Evolutionary conservation across 768 basidiomycete species (phyloP).

Genomic region (Fomitopsis serialis): DNA sequence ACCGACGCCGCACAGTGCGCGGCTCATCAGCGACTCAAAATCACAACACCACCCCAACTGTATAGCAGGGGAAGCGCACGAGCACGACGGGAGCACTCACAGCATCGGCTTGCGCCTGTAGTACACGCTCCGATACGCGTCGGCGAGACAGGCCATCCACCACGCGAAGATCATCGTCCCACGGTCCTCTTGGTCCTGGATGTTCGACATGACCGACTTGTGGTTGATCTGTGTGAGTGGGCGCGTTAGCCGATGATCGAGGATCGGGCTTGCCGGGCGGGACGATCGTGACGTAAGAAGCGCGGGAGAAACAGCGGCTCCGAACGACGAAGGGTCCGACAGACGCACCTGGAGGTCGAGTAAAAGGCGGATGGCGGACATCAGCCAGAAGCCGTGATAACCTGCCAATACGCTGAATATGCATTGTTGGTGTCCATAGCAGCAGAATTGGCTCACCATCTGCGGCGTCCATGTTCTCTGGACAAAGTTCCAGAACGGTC

Average conservation of each 20-base stretch:
- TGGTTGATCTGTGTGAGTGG: constrained; percentile 69
- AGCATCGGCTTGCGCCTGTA: constrained; percentile 82
- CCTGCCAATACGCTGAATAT: constrained; percentile 38
- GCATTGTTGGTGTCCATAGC: neutral
- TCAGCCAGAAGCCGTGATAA: constrained; percentile 83
- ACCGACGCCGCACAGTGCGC: neutral
- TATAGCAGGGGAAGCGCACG: neutral
- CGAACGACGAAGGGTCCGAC: neutral
- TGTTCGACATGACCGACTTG: constrained; percentile 69
- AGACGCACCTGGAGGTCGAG: constrained; percentile 63
- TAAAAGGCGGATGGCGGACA: constrained; percentile 71
- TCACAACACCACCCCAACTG: neutral
- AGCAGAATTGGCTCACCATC: constrained; percentile 41
- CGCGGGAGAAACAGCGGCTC: neutral
- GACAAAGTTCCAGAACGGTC: neutral
- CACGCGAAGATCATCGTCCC: constrained; percentile 89
- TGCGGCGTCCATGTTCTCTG: constrained; percentile 71
- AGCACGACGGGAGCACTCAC: constrained; percentile 26
- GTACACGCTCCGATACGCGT: constrained; percentile 80
- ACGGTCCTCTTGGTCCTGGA: constrained; percentile 68
- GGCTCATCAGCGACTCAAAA: neutral
- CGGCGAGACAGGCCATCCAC: constrained; percentile 88
- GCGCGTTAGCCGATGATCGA: no score
- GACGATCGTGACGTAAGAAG: neutral
- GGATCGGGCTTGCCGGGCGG: no score